A percentile compares a stretch with the other conserved stretches of the same genome.
phyloP scores from a whole-genome alignment of 306 rosid genomes.

The Argentina anserina region DNA sequence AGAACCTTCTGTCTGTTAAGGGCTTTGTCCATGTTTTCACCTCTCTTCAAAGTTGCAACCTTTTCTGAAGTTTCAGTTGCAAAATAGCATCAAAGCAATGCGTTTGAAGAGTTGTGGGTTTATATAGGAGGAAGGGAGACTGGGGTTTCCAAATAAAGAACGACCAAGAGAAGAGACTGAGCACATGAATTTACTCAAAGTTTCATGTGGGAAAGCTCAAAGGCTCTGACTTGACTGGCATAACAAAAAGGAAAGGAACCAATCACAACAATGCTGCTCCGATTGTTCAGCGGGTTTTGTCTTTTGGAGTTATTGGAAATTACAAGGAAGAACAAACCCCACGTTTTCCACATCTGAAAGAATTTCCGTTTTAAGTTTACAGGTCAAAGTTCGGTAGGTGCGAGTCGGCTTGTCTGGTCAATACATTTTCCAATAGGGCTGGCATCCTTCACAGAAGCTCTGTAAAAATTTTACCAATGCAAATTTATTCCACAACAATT shows the following conservation, averaged over 20 bases:
- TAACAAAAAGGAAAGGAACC: background rate
- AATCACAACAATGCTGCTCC: background rate
- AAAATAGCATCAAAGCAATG: background rate
- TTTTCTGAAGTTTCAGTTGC: background rate
- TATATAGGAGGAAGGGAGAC: background rate
- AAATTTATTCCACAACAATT: too few relatives aligned
- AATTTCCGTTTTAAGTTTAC: background rate
- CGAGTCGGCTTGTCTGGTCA: too few relatives aligned
- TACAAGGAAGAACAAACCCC: background rate
- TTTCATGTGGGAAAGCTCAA: background rate
- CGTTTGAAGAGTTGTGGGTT: background rate
- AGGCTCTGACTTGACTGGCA: background rate
- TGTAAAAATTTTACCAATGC: too few relatives aligned
- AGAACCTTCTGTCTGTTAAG: conserved; percentile 59
- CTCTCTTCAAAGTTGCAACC: conserved; percentile 2
- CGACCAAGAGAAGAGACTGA: background rate
- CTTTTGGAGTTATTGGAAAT: background rate
- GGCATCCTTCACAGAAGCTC: too few relatives aligned
- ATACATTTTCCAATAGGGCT: too few relatives aligned
- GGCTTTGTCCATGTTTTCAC: conserved; percentile 66
- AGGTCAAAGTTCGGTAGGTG: background rate
- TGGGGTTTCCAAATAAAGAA: background rate
- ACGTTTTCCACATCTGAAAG: background rate
- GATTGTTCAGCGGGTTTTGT: background rate
- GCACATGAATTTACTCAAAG: background rate